Evolutionary conservation across 768 basidiomycete species (phyloP).

Genomic region (Glaciozyma antarctica): DNA sequence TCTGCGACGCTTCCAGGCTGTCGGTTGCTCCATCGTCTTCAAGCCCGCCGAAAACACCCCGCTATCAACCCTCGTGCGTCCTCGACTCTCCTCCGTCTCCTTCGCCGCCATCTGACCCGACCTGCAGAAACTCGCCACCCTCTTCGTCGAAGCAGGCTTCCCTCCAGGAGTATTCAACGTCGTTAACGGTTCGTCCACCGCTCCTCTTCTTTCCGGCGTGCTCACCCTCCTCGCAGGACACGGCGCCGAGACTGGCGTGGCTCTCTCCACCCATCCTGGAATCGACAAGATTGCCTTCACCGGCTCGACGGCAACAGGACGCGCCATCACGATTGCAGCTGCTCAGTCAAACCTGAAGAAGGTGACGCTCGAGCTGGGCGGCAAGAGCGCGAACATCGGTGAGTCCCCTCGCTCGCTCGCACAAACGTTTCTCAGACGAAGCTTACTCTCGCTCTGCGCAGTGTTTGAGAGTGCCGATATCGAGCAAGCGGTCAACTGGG

Average conservation of each 20-base stretch:
- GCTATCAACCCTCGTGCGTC: constrained; percentile 14
- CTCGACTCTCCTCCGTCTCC: not conserved
- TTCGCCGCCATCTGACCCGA: not conserved
- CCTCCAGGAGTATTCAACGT: constrained; percentile 87
- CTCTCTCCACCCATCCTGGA: constrained; percentile 66
- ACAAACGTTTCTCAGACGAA: not conserved
- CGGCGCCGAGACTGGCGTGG: constrained; percentile 72
- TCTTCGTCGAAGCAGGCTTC: constrained; percentile 76
- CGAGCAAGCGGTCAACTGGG: constrained; percentile 54
- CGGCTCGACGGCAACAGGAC: constrained; percentile 77
- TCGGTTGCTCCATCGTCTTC: constrained; percentile 84
- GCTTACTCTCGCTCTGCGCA: not conserved
- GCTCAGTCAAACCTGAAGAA: constrained; percentile 91
- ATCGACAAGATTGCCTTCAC: constrained; percentile 75
- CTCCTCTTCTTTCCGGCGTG: constrained; percentile 11
- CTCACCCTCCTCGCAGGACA: constrained; percentile 49
- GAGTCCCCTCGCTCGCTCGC: not conserved
- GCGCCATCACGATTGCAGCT: constrained; percentile 82
- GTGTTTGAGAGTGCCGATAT: constrained; percentile 85
- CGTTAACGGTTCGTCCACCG: constrained; percentile 39
- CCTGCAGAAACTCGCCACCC: constrained; percentile 63
- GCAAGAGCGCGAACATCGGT: constrained; percentile 52
- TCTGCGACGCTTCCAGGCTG: not conserved
- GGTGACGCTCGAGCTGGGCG: constrained; percentile 73
- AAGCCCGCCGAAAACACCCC: constrained; percentile 56